Percentiles rank a stretch among this genome's conserved stretches.
These are phyloP conservation scores for Botryosphaeria dothidea DNA, from an alignment of 2,329 filamentous ascomycete species.

Conservation along the genomic window DNA sequence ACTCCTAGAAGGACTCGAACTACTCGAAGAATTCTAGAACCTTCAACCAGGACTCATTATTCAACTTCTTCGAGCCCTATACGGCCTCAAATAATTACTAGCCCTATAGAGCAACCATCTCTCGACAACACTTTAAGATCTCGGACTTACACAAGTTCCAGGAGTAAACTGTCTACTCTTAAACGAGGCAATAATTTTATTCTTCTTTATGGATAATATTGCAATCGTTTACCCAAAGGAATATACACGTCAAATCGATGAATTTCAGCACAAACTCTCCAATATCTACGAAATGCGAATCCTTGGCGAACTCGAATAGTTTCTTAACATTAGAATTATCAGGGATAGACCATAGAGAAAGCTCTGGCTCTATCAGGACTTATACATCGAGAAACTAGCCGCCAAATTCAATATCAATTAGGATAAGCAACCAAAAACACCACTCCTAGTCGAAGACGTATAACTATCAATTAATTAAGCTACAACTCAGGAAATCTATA, in stretches of 20 bases:
- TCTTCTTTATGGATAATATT: conserved; percentile 24
- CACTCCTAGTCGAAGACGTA: conserved; percentile 15
- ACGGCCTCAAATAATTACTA: conserved; percentile 26
- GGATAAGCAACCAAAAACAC: neutral
- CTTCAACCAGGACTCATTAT: neutral
- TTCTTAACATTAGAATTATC: conserved; percentile 21
- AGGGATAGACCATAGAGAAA: conserved; percentile 7
- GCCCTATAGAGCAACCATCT: conserved; percentile 26
- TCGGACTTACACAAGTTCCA: conserved; percentile 21
- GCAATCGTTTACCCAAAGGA: conserved; percentile 15
- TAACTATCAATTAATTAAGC: conserved; percentile 11
- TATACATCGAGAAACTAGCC: conserved; percentile 24
- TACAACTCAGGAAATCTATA: conserved; percentile 14
- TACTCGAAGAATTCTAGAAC: neutral
- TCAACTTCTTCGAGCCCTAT: conserved; percentile 25
- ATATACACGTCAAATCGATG: neutral
- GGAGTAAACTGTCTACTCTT: conserved; percentile 21
- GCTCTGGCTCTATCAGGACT: conserved; percentile 22
- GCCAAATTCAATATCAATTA: conserved; percentile 19
- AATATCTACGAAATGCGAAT: conserved; percentile 12
- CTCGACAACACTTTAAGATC: conserved; percentile 17
- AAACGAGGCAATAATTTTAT: conserved; percentile 19
- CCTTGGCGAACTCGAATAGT: conserved; percentile 20
- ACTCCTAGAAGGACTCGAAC: conserved; percentile 23
- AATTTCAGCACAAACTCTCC: conserved; percentile 17